Percentiles rank a stretch among this genome's conserved stretches.
Evolutionary conservation across 2,329 filamentous ascomycete genomes (phyloP).

Genomic region (Chaetomium sp.): DNA sequence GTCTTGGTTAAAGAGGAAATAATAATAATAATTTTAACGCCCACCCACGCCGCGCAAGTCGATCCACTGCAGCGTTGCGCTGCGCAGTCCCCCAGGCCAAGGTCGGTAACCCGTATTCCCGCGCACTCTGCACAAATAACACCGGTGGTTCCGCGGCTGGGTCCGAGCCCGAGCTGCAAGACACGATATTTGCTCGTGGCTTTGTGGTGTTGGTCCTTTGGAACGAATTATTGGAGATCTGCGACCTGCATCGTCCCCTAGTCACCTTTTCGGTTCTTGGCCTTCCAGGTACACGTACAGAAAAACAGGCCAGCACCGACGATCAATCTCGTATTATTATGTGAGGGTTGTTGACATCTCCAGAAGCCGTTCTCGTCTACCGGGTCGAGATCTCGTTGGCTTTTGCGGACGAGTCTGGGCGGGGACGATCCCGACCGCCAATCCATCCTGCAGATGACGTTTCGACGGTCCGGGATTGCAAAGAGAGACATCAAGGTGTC

Average conservation of each 20-base stretch:
- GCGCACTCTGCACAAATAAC: neutral
- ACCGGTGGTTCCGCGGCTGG: slow-evolving; percentile 2
- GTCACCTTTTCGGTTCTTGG: too few species aligned
- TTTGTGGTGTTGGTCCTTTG: neutral
- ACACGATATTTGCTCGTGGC: neutral
- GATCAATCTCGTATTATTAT: neutral
- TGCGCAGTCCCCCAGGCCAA: too few species aligned
- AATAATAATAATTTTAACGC: too few species aligned
- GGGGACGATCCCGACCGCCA: neutral
- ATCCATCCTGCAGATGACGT: neutral
- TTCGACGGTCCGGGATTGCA: neutral
- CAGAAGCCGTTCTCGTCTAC: neutral
- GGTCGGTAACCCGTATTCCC: too few species aligned
- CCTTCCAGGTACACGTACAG: too few species aligned
- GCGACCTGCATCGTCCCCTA: neutral
- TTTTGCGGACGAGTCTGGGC: neutral
- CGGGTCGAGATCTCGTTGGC: neutral
- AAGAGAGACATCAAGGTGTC: neutral
- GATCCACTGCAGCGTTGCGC: too few species aligned
- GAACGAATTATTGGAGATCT: neutral
- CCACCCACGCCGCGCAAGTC: too few species aligned
- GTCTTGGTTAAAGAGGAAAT: too few species aligned
- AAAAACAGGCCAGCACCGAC: neutral
- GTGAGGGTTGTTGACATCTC: neutral
- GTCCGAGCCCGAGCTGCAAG: neutral